A percentile compares a stretch with the other conserved stretches of the same genome.
Evolutionary conservation across 2,329 filamentous ascomycete genomes (phyloP).

Genomic region (Aspergillus alliaceus): DNA sequence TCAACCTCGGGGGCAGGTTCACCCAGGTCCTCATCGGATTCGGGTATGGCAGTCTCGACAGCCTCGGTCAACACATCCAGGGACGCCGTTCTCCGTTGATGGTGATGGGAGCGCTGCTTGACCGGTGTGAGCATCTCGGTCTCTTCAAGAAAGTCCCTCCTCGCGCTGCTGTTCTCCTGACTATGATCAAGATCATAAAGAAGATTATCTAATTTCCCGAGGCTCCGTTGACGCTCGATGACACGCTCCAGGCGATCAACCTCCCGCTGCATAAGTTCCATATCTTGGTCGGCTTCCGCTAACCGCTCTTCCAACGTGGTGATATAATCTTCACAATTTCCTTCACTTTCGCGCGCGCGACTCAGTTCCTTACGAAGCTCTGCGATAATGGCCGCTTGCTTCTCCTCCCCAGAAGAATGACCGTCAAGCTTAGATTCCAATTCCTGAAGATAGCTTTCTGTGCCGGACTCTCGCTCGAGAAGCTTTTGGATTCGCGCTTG

Average conservation of each 20-base stretch:
- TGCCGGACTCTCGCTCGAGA: slow-evolving; percentile 85
- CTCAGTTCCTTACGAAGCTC: slow-evolving; percentile 91
- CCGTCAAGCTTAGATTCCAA: slow-evolving; percentile 88
- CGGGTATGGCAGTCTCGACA: slow-evolving; percentile 46
- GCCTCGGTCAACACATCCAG: slow-evolving; percentile 47
- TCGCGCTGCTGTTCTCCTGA: slow-evolving; percentile 55
- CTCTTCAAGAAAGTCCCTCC: slow-evolving; percentile 20
- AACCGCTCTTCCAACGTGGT: slow-evolving; percentile 93
- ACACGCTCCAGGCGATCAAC: slow-evolving; percentile 93
- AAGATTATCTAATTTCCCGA: slow-evolving; percentile 91
- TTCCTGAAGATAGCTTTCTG: slow-evolving; percentile 89
- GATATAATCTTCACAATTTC: slow-evolving; percentile 91
- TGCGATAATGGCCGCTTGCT: slow-evolving; percentile 78
- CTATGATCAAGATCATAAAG: slow-evolving; percentile 82
- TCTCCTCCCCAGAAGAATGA: slow-evolving; percentile 88
- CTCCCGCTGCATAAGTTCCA: slow-evolving; percentile 94
- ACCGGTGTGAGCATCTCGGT: slow-evolving; percentile 12
- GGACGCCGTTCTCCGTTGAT: slow-evolving; percentile 36
- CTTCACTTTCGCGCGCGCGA: slow-evolving; percentile 84
- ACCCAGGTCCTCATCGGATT: slow-evolving; percentile 42
- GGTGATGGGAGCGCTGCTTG: slow-evolving; percentile 21
- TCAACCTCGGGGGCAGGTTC: slow-evolving; percentile 32
- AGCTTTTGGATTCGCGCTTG: slow-evolving; percentile 89
- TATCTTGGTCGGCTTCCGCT: slow-evolving; percentile 92
- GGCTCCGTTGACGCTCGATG: slow-evolving; percentile 88